Evolutionary conservation across 2,329 filamentous ascomycete genomes (phyloP).

Genomic region (Penicillium verrucosum): DNA sequence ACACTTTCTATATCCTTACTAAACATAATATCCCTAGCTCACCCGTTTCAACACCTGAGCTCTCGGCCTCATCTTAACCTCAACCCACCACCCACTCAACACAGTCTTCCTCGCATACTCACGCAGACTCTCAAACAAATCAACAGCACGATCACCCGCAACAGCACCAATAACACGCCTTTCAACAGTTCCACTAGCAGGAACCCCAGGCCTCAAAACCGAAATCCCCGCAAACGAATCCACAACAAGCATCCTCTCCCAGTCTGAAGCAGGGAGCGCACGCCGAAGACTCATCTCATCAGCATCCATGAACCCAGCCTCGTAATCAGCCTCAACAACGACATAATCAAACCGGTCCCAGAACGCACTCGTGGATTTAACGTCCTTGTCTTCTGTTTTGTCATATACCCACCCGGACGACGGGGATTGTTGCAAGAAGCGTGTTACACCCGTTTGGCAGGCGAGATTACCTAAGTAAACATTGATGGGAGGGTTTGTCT

Average conservation of each 20-base stretch:
- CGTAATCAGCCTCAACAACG: conserved; percentile 48
- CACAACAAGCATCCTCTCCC: conserved; percentile 52
- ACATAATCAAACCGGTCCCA: conserved; percentile 60
- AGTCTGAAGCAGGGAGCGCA: conserved; percentile 32
- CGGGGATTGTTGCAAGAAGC: conserved; percentile 51
- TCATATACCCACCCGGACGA: conserved; percentile 53
- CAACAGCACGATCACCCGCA: conserved; percentile 32
- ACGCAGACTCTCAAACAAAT: conserved; percentile 27
- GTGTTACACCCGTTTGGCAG: conserved; percentile 62
- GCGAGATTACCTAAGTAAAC: conserved; percentile 61
- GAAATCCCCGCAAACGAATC: conserved; percentile 52
- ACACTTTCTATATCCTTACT: not conserved
- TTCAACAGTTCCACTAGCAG: conserved; percentile 27
- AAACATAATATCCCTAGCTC: not conserved
- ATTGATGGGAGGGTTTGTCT: not conserved
- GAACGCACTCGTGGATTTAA: conserved; percentile 51
- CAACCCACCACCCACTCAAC: conserved; percentile 54
- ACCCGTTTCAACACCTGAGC: conserved; percentile 47
- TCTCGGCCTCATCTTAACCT: conserved; percentile 53
- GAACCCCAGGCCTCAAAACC: conserved; percentile 45
- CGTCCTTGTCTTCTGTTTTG: conserved; percentile 54
- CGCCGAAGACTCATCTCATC: conserved; percentile 42
- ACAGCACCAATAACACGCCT: conserved; percentile 34
- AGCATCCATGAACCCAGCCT: conserved; percentile 14
- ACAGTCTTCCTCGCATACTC: conserved; percentile 27